Evolutionary conservation across 176 grass and related monocot species (phyloP), one percentile per base, ranked within the genome.

Genomic region (Bromus sterilis): DNA sequence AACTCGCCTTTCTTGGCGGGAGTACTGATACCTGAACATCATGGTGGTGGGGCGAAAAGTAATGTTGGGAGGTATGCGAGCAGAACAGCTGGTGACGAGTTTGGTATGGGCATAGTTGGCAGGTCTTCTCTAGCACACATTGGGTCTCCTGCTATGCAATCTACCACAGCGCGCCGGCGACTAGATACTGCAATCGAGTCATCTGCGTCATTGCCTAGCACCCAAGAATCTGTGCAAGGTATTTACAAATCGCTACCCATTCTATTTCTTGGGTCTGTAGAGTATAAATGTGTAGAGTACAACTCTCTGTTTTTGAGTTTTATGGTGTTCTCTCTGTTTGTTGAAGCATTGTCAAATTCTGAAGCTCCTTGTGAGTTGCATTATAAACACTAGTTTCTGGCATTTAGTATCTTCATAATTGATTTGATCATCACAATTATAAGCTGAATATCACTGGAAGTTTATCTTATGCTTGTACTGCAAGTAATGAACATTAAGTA

Each of bases 1-100:
- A 91, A 86, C 69, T 98, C 96, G 0, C 96, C 96, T 69, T 93
- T 98, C 23, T 32, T 75, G 79, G 92, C 96, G 0, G 96, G 96
- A 64, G 96, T 93, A 75, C 56, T 98, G 42, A 84, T 95, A 49
- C 86, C 90, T 12, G 91, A 95, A 66, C 80, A 84, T 62, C 71
- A 72, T 11, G 78, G 78, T 11, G 78, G 78, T 37, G 79, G 67
- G 25, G 84, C 60, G 4, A 83, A 75, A 51, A 77, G 9, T 78
- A 71, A 35, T 13, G 75, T 57, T 57, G 77, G 78, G 84, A 75
- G 15, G 35, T 77, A 59, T 42, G 29, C 15, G 12, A 43, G 80
- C 13, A 57, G 74, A 53, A 14, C 53, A 65, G 55, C 61, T 56
- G 42, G 59, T 60, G 76, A 66, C 0, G 76, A 66, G 5, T 77